These are phyloP conservation scores for Amanita phalloides DNA, from an alignment of 768 basidiomycete species.

Conservation along the genomic window DNA sequence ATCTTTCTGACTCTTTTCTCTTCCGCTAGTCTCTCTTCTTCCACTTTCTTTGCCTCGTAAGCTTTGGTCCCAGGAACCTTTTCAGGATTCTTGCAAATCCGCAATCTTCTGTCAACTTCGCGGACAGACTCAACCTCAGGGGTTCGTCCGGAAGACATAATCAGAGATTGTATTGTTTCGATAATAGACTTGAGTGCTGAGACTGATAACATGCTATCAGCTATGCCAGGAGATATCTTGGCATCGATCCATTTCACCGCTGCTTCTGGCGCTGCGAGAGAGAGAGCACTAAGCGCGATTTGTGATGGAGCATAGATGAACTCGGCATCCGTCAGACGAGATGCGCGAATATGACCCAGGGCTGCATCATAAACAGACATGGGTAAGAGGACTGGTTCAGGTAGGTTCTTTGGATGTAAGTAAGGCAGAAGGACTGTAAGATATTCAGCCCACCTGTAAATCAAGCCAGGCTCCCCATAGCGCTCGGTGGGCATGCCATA, in stretches of 20 bases:
- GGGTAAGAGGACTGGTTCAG: not conserved
- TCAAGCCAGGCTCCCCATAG: constrained; percentile 87
- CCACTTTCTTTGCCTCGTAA: constrained; percentile 61
- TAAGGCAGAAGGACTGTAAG: not conserved
- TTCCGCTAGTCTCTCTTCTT: constrained; percentile 58
- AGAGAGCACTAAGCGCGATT: constrained; percentile 76
- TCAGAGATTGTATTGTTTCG: constrained; percentile 44
- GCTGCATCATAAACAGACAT: constrained; percentile 51
- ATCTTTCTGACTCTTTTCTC: constrained; percentile 61
- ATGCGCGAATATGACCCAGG: constrained; percentile 55
- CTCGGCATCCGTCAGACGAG: constrained; percentile 86
- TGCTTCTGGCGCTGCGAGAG: constrained; percentile 50
- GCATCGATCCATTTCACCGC: constrained; percentile 49
- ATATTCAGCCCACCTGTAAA: constrained; percentile 48
- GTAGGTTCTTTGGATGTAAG: not conserved
- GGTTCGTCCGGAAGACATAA: constrained; percentile 41
- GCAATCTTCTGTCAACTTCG: constrained; percentile 80
- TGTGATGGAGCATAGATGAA: constrained; percentile 90
- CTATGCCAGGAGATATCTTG: constrained; percentile 16
- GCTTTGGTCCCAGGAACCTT: constrained; percentile 87
- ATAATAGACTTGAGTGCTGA: constrained; percentile 28
- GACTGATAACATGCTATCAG: constrained; percentile 12
- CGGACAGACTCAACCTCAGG: constrained; percentile 81
- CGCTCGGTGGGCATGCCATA: constrained; percentile 86
- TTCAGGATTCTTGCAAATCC: constrained; percentile 90